Base-by-base conservation (phyloP, 306 rosid genomes). In the Pueraria montana region DNA sequence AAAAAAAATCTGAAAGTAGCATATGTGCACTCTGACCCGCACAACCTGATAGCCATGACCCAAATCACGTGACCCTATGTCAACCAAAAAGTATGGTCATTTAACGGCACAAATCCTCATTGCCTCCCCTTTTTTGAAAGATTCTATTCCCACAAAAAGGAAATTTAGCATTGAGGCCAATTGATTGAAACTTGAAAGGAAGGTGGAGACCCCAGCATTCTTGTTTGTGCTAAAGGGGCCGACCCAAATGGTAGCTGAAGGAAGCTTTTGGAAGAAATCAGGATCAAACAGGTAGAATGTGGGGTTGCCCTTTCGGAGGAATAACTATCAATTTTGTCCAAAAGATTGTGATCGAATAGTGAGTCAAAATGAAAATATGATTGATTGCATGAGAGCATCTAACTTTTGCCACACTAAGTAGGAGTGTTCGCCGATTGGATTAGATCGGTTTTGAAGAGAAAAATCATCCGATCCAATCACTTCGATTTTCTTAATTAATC, bases 71-170 rank as follows among this genome's bases (percentile, higher is more conserved):
- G 32, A 11, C 49, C 66, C 72, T 56, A 38, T 36, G 76, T 20
- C 72, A 70, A 76, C 71, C n/a, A 80, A 48, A 85, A 76, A 5
- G 32, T 1, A 32, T 69, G 72, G 72, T 64, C 74, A 71, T 46
- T 63, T 66, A n/a, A 49, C 16, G 66, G 46, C 58, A 73, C 56
- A 72, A 53, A 43, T 55, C 26, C 77, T 77, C 20, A 68, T 48
- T 67, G 62, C 46, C 50, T 11, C 59, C 70, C 74, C 12, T 55
- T 58, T 72, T 70, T 72, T 49, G 20, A 67, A 72, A 72, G 40
- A 80, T 84, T 84, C 6, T 80, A 83, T 87, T 79, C 90, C 87
- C 79, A 56, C 66, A 24, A 34, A 69, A 71, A 8, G 43, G 62
- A 75, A 83, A 83, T 52, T 78, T 68, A 67, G 36, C 75, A 46